phyloP scores from a whole-genome alignment of 805 yeast genomes.

The Vanderwaltozyma polyspora region DNA sequence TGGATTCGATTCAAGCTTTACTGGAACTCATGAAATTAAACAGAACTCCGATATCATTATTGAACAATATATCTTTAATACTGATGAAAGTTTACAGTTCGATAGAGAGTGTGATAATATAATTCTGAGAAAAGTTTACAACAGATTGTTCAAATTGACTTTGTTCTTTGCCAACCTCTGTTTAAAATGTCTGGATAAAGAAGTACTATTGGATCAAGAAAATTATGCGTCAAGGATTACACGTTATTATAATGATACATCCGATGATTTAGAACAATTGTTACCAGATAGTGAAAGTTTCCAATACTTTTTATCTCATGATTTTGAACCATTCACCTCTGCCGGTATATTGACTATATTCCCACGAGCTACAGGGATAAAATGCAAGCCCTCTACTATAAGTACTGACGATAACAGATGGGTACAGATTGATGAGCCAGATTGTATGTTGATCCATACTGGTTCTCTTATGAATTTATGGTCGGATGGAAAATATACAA shows the following conservation, averaged over 20 bases:
- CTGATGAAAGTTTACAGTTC: slow-evolving; percentile 11
- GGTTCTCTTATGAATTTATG: slow-evolving; percentile 13
- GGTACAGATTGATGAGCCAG: slow-evolving; percentile 16
- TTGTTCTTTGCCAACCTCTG: slow-evolving; percentile 15
- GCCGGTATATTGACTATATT: slow-evolving; percentile 21
- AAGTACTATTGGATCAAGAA: slow-evolving; percentile 1
- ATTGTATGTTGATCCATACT: slow-evolving; percentile 22
- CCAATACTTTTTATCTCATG: slow-evolving; percentile 10
- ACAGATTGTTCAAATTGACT: slow-evolving; percentile 15
- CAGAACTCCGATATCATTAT: slow-evolving; percentile 6
- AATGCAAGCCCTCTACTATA: slow-evolving; percentile 16
- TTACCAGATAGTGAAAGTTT: slow-evolving; percentile 11
- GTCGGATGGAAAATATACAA: slow-evolving; percentile 16
- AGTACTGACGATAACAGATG: slow-evolving; percentile 19
- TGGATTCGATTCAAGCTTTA: slow-evolving; percentile 21
- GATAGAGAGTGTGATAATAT: slow-evolving; percentile 9
- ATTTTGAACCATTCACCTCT: slow-evolving; percentile 10
- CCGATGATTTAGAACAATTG: slow-evolving; percentile 1
- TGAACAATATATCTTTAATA: slow-evolving; percentile 21
- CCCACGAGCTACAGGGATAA: slow-evolving; percentile 18
- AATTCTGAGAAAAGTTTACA: slow-evolving; percentile 9
- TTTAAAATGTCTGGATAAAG: slow-evolving; percentile 8
- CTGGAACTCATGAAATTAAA: slow-evolving; percentile 12
- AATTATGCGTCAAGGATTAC: slow-evolving; percentile 12
- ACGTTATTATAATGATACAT: background rate